Evolutionary conservation across 1,284 basidiomycete species (phyloP).

Genomic region (Papiliotrema flavescens): DNA sequence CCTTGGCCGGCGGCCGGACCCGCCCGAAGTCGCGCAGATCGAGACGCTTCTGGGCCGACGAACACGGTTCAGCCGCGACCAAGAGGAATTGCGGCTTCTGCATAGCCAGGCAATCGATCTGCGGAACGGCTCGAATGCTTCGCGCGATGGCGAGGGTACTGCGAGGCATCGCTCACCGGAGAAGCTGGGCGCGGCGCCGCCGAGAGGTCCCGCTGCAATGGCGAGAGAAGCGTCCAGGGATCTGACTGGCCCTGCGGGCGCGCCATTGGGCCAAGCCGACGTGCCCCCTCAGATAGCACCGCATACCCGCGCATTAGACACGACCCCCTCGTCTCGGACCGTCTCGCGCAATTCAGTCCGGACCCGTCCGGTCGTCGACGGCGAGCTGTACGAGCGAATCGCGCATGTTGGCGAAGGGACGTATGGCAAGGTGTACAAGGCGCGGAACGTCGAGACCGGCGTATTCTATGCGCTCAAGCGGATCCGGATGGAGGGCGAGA

Average conservation of each 20-base stretch:
- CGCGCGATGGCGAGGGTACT: no score
- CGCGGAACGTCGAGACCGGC: conserved; percentile 72
- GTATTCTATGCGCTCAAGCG: conserved; percentile 87
- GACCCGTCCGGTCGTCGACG: conserved; percentile 2
- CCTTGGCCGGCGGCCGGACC: conserved; percentile 30
- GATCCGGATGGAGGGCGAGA: conserved; percentile 96
- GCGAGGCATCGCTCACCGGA: no score
- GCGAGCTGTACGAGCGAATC: conserved; percentile 74
- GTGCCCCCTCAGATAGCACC: no score
- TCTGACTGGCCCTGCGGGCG: no score
- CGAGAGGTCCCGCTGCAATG: no score
- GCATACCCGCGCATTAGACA: no score
- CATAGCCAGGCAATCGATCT: conserved; percentile 7
- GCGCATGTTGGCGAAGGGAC: conserved; percentile 97
- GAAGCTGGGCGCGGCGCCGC: no score
- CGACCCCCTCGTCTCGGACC: no score
- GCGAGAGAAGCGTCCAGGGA: no score
- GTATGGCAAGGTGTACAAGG: conserved; percentile 99
- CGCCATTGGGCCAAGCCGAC: no score
- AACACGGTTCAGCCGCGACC: conserved; percentile 18
- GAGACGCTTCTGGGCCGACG: conserved; percentile 22
- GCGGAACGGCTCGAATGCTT: background rate
- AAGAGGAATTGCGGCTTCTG: conserved; percentile 18
- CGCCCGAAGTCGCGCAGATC: conserved; percentile 31
- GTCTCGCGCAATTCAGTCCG: background rate